Base-by-base conservation (phyloP, 805 yeast species). In the Pichia thaimueangensis region DNA sequence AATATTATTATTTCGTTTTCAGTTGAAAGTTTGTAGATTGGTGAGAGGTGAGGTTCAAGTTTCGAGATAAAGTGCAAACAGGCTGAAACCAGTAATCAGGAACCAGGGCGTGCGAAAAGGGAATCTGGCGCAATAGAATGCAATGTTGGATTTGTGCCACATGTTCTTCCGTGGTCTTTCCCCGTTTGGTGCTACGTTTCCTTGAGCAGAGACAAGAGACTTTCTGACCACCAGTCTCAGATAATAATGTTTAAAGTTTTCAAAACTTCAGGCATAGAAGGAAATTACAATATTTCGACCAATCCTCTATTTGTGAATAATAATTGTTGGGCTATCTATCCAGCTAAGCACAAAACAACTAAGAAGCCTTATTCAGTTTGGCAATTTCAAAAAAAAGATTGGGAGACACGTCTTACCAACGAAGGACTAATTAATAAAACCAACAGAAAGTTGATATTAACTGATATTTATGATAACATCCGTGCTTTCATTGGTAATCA, bases 261-360 rank as follows among this genome's bases (percentile, higher is more conserved):
- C 45, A 74, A 73, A 52, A 69, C 70, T 29, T 52, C 78, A 6
- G 87, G 87, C 0, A 82, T 82, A 37, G 74, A 79, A 51, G 76
- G 80, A 10, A 64, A 73, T 37, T 88, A 87, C 58, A 71, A 80
- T 13, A 76, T 84, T 23, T 80, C 88, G 44, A 70, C 78, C 4
- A 76, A 82, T 39, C 82, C 94, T 0, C 65, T 82, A 11, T 87
- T 88, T 61, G 55, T 57, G 2, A 68, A 70, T 15, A 71, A 82
- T 7, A 94, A 85, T 19, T 83, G 89, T 16, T 89, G 97, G 97
- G 62, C 80, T 6, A 78, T 89, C 0, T 85, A 76, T 55, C 87
- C 91, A 2, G 97, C 91, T n/a, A 83, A 82, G 49, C 82, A 80
- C 43, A 76, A 77, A 50, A 65, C 73, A 21, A 65, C 77, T 2